These are phyloP conservation scores for Cercospora sojina DNA, from an alignment of 2,329 filamentous ascomycete genomes.

Conservation along the genomic window DNA sequence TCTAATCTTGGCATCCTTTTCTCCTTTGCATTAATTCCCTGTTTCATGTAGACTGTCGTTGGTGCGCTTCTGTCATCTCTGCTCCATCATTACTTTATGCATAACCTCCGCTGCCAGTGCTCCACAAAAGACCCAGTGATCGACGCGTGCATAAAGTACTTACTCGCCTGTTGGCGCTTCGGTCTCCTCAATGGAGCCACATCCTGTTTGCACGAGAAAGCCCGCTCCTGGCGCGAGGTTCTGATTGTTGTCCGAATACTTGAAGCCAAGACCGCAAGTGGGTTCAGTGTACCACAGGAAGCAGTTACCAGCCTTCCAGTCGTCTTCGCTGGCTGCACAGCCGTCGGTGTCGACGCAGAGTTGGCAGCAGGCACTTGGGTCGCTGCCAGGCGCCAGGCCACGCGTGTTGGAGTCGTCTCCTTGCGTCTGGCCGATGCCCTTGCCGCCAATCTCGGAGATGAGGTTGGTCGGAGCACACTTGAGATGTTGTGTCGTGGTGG, in stretches of 20 bases:
- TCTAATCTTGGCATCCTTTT: conserved; percentile 15
- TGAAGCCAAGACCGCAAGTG: conserved; percentile 29
- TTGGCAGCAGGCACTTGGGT: conserved; percentile 33
- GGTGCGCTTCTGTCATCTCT: neutral
- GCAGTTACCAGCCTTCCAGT: conserved; percentile 32
- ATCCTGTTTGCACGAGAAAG: conserved; percentile 31
- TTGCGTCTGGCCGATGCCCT: conserved; percentile 29
- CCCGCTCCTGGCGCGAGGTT: conserved; percentile 26
- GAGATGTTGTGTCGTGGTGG: conserved; percentile 32
- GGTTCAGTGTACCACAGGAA: conserved; percentile 32
- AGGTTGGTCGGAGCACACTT: conserved; percentile 35
- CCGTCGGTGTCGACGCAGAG: conserved; percentile 29
- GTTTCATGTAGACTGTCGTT: conserved; percentile 14
- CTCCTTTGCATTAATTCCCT: conserved; percentile 16
- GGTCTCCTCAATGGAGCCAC: conserved; percentile 26
- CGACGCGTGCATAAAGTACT: neutral
- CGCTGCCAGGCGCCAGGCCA: conserved; percentile 27
- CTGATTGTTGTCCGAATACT: conserved; percentile 27
- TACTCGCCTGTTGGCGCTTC: conserved; percentile 17
- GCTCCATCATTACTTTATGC: neutral
- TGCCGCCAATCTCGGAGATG: conserved; percentile 27
- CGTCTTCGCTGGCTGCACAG: conserved; percentile 31
- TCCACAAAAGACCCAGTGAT: neutral
- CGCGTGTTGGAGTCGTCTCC: conserved; percentile 27
- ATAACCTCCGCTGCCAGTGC: neutral